Evolutionary conservation across 352 stramenopile species (phyloP).

Genomic region (Plasmopara halstedii): DNA sequence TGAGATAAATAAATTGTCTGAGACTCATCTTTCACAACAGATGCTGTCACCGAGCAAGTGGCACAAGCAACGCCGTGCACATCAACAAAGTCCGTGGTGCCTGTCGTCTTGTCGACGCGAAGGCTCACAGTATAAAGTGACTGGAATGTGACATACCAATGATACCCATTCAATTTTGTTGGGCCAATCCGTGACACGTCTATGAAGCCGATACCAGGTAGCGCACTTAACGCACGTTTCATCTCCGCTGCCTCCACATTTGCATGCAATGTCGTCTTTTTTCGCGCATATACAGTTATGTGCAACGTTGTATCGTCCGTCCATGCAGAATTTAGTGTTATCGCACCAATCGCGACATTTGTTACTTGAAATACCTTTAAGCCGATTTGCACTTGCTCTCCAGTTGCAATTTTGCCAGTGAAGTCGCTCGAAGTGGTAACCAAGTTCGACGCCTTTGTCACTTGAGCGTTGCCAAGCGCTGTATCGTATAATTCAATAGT

Average conservation of each 20-base stretch:
- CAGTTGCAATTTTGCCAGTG: conserved; percentile 16
- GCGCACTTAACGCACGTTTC: conserved; percentile 28
- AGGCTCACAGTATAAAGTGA: conserved; percentile 50
- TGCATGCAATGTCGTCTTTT: conserved; percentile 49
- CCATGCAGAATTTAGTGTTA: conserved; percentile 47
- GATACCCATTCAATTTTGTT: conserved; percentile 46
- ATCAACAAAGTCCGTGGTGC: conserved; percentile 24
- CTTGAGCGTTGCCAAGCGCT: conserved; percentile 50
- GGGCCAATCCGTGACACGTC: conserved; percentile 51
- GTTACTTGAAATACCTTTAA: conserved; percentile 37
- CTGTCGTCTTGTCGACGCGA: conserved; percentile 41
- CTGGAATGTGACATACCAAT: conserved; percentile 62
- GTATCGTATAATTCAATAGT: conserved; percentile 51
- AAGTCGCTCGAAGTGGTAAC: conserved; percentile 49
- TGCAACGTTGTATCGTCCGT: conserved; percentile 25
- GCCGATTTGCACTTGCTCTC: conserved; percentile 58
- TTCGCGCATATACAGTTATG: conserved; percentile 56
- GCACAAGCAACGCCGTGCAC: conserved; percentile 34
- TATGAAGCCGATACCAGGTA: conserved; percentile 50
- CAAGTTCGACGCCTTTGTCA: conserved; percentile 20
- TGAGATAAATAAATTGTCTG: conserved; percentile 19
- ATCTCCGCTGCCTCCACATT: conserved; percentile 50
- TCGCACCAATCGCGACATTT: conserved; percentile 12
- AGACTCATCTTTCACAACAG: conserved; percentile 33
- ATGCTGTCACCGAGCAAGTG: conserved; percentile 33